Base-by-base conservation (phyloP, 331 rosid species). In the Telfairia occidentalis region DNA sequence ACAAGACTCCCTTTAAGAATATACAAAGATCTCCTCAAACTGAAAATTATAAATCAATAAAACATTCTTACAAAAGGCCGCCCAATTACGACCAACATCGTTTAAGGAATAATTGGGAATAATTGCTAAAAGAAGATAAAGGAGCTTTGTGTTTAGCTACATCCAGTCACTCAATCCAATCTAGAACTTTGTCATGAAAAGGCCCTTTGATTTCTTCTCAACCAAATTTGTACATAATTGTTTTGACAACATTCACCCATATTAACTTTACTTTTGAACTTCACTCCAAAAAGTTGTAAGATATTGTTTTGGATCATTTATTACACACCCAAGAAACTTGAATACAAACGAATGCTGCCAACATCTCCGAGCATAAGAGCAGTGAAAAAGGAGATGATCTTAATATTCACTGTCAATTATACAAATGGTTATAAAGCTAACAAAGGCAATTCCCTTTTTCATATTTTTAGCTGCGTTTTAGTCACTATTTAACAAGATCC, bases 181-280 rank as follows among this genome's bases (percentile, higher is more conserved):
- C 42, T 15, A 60, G 6, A 18, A 12, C 24, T 60, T 60, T 30
- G 43, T 60, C 69, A 60, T 32, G 38, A 30, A n/a, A 34, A 19
- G 16, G 40, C 45, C 15, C 48, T 63, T 10, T 63, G 46, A 63
- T 63, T 19, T 63, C 48, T 63, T 63, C n/a, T 1, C 1, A 63
- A 18, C 45, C 48, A 63, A 63, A n/a, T 3, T 35, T 63, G 6
- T 63, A 30, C 34, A 35, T 63, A 63, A 35, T n/a, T 35, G 29
- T n/a, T 34, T 63, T 35, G 3, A 35, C 29, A 60, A 7, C 42
- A 30, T 60, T 60, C 23, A 60, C 13, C 11, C 13, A 7, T 4
- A 60, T 60, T 35, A 63, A 63, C 28, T 63, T 63, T 63, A 28
- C 71, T 34, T 63, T 19, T 64, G 71, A 60, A 64, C 29, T 61